phyloP scores from a whole-genome alignment of 768 basidiomycete species.

The Suillus plorans region DNA sequence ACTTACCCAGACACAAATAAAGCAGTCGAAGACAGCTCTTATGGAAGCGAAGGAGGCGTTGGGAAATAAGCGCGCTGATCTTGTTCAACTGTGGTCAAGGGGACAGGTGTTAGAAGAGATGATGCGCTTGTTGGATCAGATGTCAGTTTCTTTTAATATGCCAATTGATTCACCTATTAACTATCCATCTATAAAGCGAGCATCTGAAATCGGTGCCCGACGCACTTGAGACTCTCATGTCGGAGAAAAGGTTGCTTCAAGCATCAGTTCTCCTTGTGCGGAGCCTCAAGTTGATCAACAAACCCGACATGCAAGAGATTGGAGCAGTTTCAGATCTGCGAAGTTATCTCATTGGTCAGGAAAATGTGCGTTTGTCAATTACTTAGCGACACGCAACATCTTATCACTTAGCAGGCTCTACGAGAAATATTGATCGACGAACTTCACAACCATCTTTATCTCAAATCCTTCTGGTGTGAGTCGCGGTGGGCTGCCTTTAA shows the following conservation, averaged over 20 bases:
- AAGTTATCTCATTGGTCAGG: constrained; percentile 81
- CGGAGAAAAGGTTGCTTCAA: constrained; percentile 90
- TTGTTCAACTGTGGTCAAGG: constrained; percentile 86
- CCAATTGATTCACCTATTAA: constrained; percentile 8
- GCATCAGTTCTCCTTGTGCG: constrained; percentile 85
- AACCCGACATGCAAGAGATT: constrained; percentile 90
- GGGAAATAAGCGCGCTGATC: constrained; percentile 81
- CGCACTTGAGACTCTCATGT: constrained; percentile 87
- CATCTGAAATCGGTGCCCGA: constrained; percentile 90
- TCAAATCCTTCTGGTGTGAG: constrained; percentile 96
- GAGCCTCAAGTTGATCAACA: constrained; percentile 88
- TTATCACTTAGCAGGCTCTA: constrained; percentile 58
- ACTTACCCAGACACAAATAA: constrained; percentile 73
- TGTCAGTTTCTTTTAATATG: constrained; percentile 51
- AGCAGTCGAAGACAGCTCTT: constrained; percentile 65
- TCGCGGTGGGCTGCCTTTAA: constrained; percentile 85
- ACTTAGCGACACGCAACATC: neutral
- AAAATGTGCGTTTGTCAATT: constrained; percentile 59
- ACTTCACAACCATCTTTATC: constrained; percentile 93
- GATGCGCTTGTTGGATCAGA: constrained; percentile 90
- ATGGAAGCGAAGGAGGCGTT: constrained; percentile 78
- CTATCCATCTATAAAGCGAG: constrained; percentile 55
- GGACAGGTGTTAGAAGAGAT: constrained; percentile 94
- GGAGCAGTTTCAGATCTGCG: constrained; percentile 91
- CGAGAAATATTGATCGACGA: constrained; percentile 94